phyloP scores from a whole-genome alignment of 2,329 filamentous ascomycete species.

The Dothideomycetidae sp. region DNA sequence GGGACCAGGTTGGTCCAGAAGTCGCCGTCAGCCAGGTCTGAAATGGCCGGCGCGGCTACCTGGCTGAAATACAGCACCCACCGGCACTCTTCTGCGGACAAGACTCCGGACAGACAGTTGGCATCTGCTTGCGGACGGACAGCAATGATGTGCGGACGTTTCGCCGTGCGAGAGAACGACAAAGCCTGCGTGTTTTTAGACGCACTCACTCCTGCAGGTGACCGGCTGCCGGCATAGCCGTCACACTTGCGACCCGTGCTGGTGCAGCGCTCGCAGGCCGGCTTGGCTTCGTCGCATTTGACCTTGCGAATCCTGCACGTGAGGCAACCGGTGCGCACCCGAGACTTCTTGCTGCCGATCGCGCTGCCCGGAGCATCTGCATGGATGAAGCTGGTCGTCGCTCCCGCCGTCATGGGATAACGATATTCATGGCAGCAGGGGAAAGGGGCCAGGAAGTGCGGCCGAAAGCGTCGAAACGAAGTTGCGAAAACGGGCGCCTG shows the following conservation, averaged over 20 bases:
- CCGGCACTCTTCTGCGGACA: constrained; percentile 1
- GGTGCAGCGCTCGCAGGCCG: constrained; percentile 38
- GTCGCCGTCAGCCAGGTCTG: constrained; percentile 15
- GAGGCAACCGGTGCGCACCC: constrained; percentile 33
- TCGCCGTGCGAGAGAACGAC: too few relatives aligned
- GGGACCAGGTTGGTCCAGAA: constrained; percentile 21
- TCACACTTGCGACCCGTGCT: constrained; percentile 44
- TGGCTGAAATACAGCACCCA: constrained; percentile 17
- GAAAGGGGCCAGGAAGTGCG: too few relatives aligned
- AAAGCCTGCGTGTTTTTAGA: too few relatives aligned
- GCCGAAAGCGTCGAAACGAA: too few relatives aligned
- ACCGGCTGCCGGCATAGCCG: constrained; percentile 35
- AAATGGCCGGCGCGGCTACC: constrained; percentile 14
- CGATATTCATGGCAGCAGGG: too few relatives aligned
- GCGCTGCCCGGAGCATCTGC: too few relatives aligned
- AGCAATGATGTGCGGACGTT: too few relatives aligned
- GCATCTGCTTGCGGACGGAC: neutral
- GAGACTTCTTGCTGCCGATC: constrained; percentile 2
- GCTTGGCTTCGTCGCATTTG: constrained; percentile 44
- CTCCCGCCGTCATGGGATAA: too few relatives aligned
- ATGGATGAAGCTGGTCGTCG: too few relatives aligned
- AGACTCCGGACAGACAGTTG: neutral
- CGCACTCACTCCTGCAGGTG: too few relatives aligned
- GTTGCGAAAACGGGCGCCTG: too few relatives aligned
- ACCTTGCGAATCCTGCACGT: constrained; percentile 43